Base-by-base conservation (phyloP, 176 grass and related monocot species). In the Tillandsia fasciculata region DNA sequence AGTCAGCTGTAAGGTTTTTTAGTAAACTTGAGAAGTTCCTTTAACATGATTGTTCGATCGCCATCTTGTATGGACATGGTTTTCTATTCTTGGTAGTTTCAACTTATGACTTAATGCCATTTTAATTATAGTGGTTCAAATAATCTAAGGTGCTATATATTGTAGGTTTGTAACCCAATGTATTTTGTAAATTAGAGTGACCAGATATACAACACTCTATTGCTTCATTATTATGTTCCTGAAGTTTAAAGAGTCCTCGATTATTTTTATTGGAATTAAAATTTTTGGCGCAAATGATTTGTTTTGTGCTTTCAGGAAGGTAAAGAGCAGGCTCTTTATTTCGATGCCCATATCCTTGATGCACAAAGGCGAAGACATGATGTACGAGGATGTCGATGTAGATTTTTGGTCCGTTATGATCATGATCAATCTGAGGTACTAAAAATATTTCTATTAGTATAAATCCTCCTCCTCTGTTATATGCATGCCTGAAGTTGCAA, bases 261-360 rank as follows among this genome's bases (percentile, higher is more conserved):
- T 18, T 18, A 18, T 42, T 42, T 42, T 42, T 42, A 42, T 14
- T 61, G 11, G n/a, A 18, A 18, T 61, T 61, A 18, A 23, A 61
- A 1, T 9, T 58, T 58, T 58, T 11, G 15, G 14, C 1, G 15
- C 56, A 42, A 42, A 42, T 42, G 33, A 1, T 22, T 23, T 61
- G 8, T 56, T n/a, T 56, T 56, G 29, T 77, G 56, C 15, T 53
- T 53, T 28, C 72, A 92, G 89, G 89, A 92, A 88, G 89, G 85
- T 64, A 92, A 92, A 85, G 89, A 92, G 52, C 89, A 92, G 74
- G 89, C 89, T 75, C 89, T 92, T 27, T 92, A 92, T 80, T 92
- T 88, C 57, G 89, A 92, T 81, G 85, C 89, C 10, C 77, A 67
- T 73, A 82, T 92, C 69, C 89, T 88, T 78, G 89, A 92, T 81